Evolutionary conservation across 148 eudicot species (phyloP), one percentile per base, ranked within the genome.

Genomic region (Amaranthus cruentus): DNA sequence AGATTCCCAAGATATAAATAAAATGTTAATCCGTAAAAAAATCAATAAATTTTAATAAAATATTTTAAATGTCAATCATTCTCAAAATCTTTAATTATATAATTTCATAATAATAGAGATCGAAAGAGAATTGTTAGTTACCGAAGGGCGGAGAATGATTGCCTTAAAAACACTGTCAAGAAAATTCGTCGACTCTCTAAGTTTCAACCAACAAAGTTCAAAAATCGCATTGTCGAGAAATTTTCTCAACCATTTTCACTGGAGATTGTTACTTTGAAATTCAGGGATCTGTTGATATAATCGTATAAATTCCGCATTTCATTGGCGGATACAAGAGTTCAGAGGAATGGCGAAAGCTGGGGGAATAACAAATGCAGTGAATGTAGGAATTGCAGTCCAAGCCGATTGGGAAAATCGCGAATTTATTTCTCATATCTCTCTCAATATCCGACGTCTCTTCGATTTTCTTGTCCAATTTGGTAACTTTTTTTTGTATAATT

Each of bases 381-480:
- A 94, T 75, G 97, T 94, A 9, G 97, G 98, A 48, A 94, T 94
- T 9, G 98, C 98, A 70, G 97, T 91, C 5, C 98, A 94, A 88
- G 98, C 98, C 1, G 98, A 94, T 76, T 94, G 97, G 98, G 98
- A 94, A 80, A 94, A 94, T 85, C 96, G 98, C 14, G 97, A 94
- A 76, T 94, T 91, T 84, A 89, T 89, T 48, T 94, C 98, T 68
- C 85, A 91, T 85, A 90, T 94, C 68, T 94, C 98, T 6, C 98
- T 91, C 84, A 88, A 90, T 61, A 86, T 91, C 59, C 97, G 96
- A 50, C 91, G 90, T 65, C 97, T 94, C 72, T 94, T 94, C 61
- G 97, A 94, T 72, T 94, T 94, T 81, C 96, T 94, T 60, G 88
- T 94, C 74, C 93, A 94, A 76, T 94, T 94, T 78, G 98, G 98